A percentile compares a stretch with the other conserved stretches of the same genome.
These are phyloP conservation scores for Cyamopsis tetragonoloba DNA, from an alignment of 306 rosid species.

Conservation along the genomic window DNA sequence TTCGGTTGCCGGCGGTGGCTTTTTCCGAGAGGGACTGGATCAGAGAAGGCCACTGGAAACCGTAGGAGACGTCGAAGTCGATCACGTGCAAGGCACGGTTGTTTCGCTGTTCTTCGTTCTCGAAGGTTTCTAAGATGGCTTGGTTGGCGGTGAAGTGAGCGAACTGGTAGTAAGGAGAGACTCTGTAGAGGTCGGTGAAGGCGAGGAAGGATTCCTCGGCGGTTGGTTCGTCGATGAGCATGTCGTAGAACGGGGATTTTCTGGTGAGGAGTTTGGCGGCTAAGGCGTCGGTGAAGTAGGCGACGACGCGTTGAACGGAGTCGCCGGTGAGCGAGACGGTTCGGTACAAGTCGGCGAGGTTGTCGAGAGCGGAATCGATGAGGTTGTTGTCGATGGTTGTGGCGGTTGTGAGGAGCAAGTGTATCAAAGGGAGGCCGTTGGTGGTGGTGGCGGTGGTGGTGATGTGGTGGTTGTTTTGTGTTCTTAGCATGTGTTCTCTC, in stretches of 20 bases:
- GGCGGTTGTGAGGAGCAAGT: slow-evolving; percentile 54
- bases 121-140: slow-evolving; percentile 64
- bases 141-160: slow-evolving; percentile 88
- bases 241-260: slow-evolving; percentile 59
- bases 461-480: no score
- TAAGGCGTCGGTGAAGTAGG: slow-evolving; percentile 62
- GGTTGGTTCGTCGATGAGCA: slow-evolving; percentile 65
- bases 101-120: slow-evolving; percentile 55
- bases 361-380: slow-evolving; percentile 38
- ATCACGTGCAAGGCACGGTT: slow-evolving; percentile 54
- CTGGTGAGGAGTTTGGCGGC: slow-evolving; percentile 53
- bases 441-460: no score
- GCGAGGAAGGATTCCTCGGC: slow-evolving; percentile 51
- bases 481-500: slow-evolving; percentile 71
- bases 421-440: slow-evolving; percentile 61
- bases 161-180: slow-evolving; percentile 69
- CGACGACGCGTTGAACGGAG: slow-evolving; percentile 64
- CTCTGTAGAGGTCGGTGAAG: slow-evolving; percentile 57
- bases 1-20: slow-evolving; percentile 39
- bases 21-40: slow-evolving; percentile 76
- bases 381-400: slow-evolving; percentile 45
- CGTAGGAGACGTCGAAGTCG: slow-evolving; percentile 68
- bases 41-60: slow-evolving; percentile 84
- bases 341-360: slow-evolving; percentile 45
- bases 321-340: slow-evolving; percentile 54